Evolutionary conservation across 2,329 filamentous ascomycete species (phyloP), one percentile per base, ranked within the genome.

Genomic region (Boeremia lycopersici): DNA sequence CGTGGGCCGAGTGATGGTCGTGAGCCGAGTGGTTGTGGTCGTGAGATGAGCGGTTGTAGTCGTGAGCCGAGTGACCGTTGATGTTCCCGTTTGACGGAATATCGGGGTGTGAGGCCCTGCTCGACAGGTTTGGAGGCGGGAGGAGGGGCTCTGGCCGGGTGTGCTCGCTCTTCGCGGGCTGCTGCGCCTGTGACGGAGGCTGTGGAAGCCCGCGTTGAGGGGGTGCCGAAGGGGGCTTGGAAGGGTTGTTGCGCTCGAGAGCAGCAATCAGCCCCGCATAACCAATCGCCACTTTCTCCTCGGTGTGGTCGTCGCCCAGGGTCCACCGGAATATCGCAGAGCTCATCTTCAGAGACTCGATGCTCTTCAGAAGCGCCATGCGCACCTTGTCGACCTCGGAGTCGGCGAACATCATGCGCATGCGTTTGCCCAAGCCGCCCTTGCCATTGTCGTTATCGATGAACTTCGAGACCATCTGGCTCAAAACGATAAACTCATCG

Each of bases 191-290:
- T 43, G 69, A 46, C 15, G 68, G 64, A 6, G 67, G 63, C 50
- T 70, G 68, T 36, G 67, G 67, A 49, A 67, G 74, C 43, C 57
- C 61, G 42, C 59, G 63, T 51, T 7, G 34, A 39, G 63, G 63
- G 61, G 64, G 52, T 41, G 60, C 52, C 56, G 63, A 25, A 56
- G 57, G 44, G 51, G 66, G 43, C 60, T 72, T 63, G 54, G 58
- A 56, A 51, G 60, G 73, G 56, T 65, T 72, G 56, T 84, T 72
- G 48, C 81, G 78, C 38, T 87, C 84, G 11, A 89, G 79, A 4
- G 86, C 86, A 10, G 86, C 86, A 1, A 84, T 83, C 6, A 90
- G 79, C 3, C 86, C 86, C 1, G 85, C 86, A 65, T 88, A 90
- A 34, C 87, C 87, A 39, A 88, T 87, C 15, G 85, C 85, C 36